phyloP scores from a whole-genome alignment of 495 filamentous ascomycete species.

The Usnea hakonensis region DNA sequence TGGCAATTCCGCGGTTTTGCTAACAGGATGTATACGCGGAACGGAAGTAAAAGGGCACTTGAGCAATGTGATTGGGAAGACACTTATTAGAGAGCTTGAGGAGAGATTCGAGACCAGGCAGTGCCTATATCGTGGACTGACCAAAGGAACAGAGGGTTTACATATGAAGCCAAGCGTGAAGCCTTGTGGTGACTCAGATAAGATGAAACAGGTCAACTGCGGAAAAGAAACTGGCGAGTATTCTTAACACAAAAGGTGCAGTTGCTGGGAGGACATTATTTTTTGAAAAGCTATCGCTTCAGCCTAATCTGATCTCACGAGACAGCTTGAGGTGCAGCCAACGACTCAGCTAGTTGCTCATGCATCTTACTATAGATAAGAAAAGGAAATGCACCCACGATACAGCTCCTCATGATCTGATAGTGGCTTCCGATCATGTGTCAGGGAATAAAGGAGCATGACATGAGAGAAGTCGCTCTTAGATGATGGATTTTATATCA shows the following conservation, averaged over 20 bases:
- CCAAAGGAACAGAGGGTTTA: background rate
- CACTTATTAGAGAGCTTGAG: constrained; percentile 1
- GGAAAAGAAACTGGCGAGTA: too few relatives aligned
- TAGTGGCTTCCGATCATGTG: background rate
- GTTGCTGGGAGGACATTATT: too few relatives aligned
- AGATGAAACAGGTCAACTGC: too few relatives aligned
- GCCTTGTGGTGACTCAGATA: background rate
- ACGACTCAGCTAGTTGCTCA: background rate
- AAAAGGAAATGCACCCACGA: background rate
- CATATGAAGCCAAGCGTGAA: constrained; percentile 6
- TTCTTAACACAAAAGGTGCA: too few relatives aligned
- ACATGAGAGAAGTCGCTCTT: background rate
- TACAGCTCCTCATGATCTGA: background rate
- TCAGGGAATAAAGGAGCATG: background rate
- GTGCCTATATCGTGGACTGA: background rate
- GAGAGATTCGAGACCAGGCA: background rate
- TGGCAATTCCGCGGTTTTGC: constrained; percentile 24
- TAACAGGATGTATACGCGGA: background rate
- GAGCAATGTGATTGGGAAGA: constrained; percentile 11
- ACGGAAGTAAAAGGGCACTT: background rate
- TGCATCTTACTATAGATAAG: background rate
- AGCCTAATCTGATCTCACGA: too few relatives aligned
- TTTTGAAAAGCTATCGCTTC: too few relatives aligned
- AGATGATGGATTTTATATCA: background rate
- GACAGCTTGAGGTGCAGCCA: too few relatives aligned